These are phyloP conservation scores for Pythium sp. DNA, from an alignment of 352 stramenopile genomes.

Conservation along the genomic window DNA sequence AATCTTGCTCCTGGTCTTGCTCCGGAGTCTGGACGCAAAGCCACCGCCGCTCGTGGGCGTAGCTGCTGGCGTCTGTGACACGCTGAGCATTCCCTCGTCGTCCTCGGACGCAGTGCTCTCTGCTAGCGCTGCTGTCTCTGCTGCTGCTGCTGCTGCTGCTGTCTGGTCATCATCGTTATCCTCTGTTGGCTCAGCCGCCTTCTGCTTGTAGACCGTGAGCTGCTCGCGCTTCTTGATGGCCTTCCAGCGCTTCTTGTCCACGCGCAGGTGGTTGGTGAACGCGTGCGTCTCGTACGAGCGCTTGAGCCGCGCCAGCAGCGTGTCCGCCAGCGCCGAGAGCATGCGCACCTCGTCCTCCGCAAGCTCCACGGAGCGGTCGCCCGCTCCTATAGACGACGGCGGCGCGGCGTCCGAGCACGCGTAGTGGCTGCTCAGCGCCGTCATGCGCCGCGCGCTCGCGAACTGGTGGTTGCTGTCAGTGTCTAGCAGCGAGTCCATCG, in stretches of 20 bases:
- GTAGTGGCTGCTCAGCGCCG: neutral
- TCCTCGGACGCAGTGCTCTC: neutral
- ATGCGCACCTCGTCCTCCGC: slow-evolving; percentile 53
- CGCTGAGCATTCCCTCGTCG: neutral
- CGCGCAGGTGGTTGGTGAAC: slow-evolving; percentile 18
- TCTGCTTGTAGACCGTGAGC: slow-evolving; percentile 54
- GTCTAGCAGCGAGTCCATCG: slow-evolving; percentile 17
- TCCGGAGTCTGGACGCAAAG: slow-evolving; percentile 1
- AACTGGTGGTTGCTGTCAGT: slow-evolving; percentile 5
- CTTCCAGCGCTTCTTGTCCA: slow-evolving; percentile 62
- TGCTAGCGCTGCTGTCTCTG: slow-evolving; percentile 15
- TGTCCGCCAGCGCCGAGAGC: slow-evolving; percentile 33
- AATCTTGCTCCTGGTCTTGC: neutral
- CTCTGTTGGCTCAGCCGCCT: neutral
- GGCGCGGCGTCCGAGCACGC: neutral
- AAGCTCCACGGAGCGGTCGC: slow-evolving; percentile 22
- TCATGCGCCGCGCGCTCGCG: neutral
- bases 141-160: neutral
- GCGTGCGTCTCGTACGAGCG: slow-evolving; percentile 34
- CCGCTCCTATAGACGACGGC: slow-evolving; percentile 6
- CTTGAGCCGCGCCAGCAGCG: slow-evolving; percentile 40
- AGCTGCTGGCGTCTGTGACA: slow-evolving; percentile 12
- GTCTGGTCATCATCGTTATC: slow-evolving; percentile 6
- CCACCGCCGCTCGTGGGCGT: neutral
- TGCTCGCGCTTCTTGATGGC: slow-evolving; percentile 62